Base-by-base conservation (phyloP, 257 asterid genomes). In the Solanum arcanum region DNA sequence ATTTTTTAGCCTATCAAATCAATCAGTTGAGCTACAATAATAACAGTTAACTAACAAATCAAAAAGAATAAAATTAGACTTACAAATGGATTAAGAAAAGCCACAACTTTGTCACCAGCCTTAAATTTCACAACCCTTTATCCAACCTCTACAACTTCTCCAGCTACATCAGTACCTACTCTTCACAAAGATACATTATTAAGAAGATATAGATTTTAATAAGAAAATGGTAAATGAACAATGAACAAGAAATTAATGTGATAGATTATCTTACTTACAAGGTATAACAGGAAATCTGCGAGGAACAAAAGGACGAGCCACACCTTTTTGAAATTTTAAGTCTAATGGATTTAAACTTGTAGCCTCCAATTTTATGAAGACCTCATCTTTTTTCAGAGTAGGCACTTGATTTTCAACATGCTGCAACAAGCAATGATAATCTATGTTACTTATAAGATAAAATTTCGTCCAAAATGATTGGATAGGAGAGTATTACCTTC, bases 341-440 rank as follows among this genome's bases (percentile, higher is more conserved):
- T 95, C 98, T 73, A 94, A 78, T 3, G 96, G 95, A 87, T 95
- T 95, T 64, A 94, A 69, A 86, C 95, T 93, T 27, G 90, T 83
- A 18, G 62, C 62, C n/a, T 52, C 62, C 62, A 52, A 52, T 16
- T 52, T 52, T 52, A 52, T 52, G 11, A 52, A 52, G 1, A 52
- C 62, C n/a, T 52, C 62, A 52, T 52, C 62, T 10, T 52, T 52
- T 21, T 52, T 52, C 62, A 23, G 62, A 52, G 62, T 52, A 52
- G 62, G 62, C 62, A 52, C 62, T 18, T 7, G 62, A 52, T 7
- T 10, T 52, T 52, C 62, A 52, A 7, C 62, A 18, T 52, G n/a
- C 62, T 52, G 62, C 62, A 52, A 52, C n/a, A 52, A 42, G 46
- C 12, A 9, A 42, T 49, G 21, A 15, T 18, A 49, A 49, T 49